phyloP scores from a whole-genome alignment of 2,329 filamentous ascomycete species.

The Magnaporthales sp. region DNA sequence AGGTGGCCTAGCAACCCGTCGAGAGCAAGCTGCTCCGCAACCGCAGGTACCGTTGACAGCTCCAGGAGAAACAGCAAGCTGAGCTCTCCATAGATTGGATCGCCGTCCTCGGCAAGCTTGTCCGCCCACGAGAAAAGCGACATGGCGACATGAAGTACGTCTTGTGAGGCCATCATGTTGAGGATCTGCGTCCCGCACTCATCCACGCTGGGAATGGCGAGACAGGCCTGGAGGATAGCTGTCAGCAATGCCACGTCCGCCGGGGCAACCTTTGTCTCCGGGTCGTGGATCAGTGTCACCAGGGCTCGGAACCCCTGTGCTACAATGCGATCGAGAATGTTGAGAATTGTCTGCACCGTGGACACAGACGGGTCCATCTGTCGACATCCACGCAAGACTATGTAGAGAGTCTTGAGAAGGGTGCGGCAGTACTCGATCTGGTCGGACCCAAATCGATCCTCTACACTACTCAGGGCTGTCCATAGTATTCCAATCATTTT shows the following conservation, averaged over 20 bases:
- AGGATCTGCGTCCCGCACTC: constrained; percentile 63
- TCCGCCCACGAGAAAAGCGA: constrained; percentile 94
- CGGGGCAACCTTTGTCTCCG: constrained; percentile 54
- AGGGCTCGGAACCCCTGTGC: constrained; percentile 75
- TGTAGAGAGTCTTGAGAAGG: constrained; percentile 75
- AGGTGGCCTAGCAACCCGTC: constrained; percentile 77
- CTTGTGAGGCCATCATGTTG: constrained; percentile 60
- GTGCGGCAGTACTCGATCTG: constrained; percentile 69
- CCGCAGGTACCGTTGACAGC: constrained; percentile 67
- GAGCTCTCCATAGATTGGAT: constrained; percentile 91
- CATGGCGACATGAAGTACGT: constrained; percentile 70
- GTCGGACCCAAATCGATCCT: constrained; percentile 42
- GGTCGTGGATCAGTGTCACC: constrained; percentile 73
- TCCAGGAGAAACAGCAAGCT: constrained; percentile 82
- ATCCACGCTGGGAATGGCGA: constrained; percentile 69
- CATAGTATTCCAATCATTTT: constrained; percentile 42
- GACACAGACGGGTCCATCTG: constrained; percentile 24
- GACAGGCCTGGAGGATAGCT: constrained; percentile 75
- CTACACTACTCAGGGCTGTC: constrained; percentile 42
- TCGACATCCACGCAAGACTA: constrained; percentile 63
- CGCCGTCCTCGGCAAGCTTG: constrained; percentile 59
- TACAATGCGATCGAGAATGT: constrained; percentile 72
- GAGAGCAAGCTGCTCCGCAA: constrained; percentile 85
- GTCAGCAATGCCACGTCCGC: constrained; percentile 83
- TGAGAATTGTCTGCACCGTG: constrained; percentile 57